A percentile compares a stretch with the other conserved stretches of the same genome.
Conservation (phyloP, 2,329 filamentous ascomycete species). For the Drechslera avenae region DNA sequence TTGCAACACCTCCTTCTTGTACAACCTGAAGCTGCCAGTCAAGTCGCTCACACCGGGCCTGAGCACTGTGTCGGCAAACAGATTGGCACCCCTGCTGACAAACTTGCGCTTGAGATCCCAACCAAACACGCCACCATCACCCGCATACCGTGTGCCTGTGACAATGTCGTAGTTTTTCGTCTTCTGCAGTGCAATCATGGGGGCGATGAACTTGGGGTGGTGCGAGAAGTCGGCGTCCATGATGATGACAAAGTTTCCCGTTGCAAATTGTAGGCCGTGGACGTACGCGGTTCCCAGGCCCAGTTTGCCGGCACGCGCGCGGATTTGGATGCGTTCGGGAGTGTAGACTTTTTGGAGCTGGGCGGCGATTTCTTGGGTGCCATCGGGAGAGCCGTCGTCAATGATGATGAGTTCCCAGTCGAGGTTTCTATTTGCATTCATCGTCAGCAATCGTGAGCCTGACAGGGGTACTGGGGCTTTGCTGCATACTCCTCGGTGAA, state of each 20-base stretch:
- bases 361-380: conserved; percentile 86
- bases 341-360: conserved; percentile 88
- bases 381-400: conserved; percentile 96
- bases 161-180: conserved; percentile 89
- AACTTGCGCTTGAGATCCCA: conserved; percentile 88
- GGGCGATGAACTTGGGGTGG: conserved; percentile 97
- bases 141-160: conserved; percentile 92
- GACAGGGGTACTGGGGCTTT: conserved; percentile 6
- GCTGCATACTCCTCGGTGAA: conserved; percentile 80
- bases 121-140: conserved; percentile 82
- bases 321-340: conserved; percentile 76
- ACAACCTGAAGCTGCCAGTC: conserved; percentile 91
- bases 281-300: conserved; percentile 97
- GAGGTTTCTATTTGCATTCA: conserved; percentile 67
- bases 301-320: conserved; percentile 90
- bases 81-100: conserved; percentile 84
- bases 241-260: conserved; percentile 96
- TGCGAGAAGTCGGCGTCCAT: conserved; percentile 99
- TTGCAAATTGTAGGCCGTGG: conserved; percentile 86
- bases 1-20: conserved; percentile 87
- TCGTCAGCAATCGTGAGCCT: conserved; percentile 1
- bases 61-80: conserved; percentile 94
- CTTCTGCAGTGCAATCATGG: conserved; percentile 86
- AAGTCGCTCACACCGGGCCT: conserved; percentile 93
- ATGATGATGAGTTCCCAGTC: conserved; percentile 98